Conservation (phyloP, 2,329 filamentous ascomycete genomes). For the Xylariaceae sp. region DNA sequence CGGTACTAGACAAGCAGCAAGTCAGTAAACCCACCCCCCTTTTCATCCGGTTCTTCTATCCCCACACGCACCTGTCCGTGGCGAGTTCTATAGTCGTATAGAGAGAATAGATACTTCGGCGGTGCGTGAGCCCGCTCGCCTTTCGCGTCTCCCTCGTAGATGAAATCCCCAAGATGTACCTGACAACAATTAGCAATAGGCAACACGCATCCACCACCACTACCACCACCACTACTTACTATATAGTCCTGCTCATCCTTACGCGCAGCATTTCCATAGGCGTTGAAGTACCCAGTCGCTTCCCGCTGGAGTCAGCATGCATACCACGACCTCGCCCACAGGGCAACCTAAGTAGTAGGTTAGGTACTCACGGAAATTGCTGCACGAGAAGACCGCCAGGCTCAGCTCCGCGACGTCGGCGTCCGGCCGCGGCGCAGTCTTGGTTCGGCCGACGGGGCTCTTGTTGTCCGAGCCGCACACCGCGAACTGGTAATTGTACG, state of each 20-base stretch:
- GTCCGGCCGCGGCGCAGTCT: constrained; percentile 37
- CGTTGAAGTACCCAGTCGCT: constrained; percentile 52
- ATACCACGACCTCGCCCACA: neutral
- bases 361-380: constrained; percentile 36
- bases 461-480: constrained; percentile 37
- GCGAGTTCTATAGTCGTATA: constrained; percentile 49
- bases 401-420: constrained; percentile 34
- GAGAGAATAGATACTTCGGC: constrained; percentile 36
- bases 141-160: constrained; percentile 60
- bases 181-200: constrained; percentile 6
- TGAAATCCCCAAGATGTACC: constrained; percentile 53
- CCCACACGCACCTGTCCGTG: constrained; percentile 37
- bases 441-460: constrained; percentile 39
- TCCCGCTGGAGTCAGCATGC: constrained; percentile 3
- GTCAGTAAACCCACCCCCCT: neutral
- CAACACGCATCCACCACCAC: neutral
- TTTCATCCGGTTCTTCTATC: neutral
- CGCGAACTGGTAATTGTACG: constrained; percentile 39
- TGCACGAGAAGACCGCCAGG: constrained; percentile 40
- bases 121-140: constrained; percentile 35
- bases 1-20: constrained; percentile 39
- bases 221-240: constrained; percentile 39
- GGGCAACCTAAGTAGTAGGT: too few species aligned
- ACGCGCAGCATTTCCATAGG: constrained; percentile 45
- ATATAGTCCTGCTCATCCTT: constrained; percentile 52